A percentile compares a stretch with the other conserved stretches of the same genome.
phyloP scores from a whole-genome alignment of 2,329 filamentous ascomycete species.

The Pseudocercospora crystallina region DNA sequence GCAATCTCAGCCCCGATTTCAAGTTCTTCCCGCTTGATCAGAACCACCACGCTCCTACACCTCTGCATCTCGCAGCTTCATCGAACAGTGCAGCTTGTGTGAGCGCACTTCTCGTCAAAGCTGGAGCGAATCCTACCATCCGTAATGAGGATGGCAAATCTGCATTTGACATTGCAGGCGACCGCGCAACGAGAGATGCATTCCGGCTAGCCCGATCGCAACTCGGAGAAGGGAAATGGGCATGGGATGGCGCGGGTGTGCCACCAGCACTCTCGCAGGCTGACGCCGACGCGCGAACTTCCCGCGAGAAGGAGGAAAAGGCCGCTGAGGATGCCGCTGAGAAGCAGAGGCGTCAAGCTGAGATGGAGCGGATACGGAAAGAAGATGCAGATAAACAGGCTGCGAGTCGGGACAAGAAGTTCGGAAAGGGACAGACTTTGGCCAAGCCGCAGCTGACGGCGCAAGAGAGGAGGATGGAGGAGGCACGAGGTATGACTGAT shows the following conservation, averaged over 20 bases:
- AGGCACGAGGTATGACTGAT: constrained; percentile 78
- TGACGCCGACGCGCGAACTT: constrained; percentile 69
- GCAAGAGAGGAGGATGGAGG: constrained; percentile 79
- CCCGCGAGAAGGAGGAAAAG: constrained; percentile 68
- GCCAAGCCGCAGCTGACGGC: constrained; percentile 66
- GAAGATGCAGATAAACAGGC: constrained; percentile 62
- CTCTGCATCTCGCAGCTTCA: constrained; percentile 81
- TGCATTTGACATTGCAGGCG: constrained; percentile 82
- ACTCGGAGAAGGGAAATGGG: constrained; percentile 72
- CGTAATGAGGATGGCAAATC: constrained; percentile 76
- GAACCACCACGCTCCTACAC: constrained; percentile 77
- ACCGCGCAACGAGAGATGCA: constrained; percentile 81
- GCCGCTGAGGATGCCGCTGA: constrained; percentile 64
- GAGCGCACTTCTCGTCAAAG: constrained; percentile 71
- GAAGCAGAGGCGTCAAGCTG: constrained; percentile 65
- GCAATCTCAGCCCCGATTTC: constrained; percentile 70
- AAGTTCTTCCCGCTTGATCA: constrained; percentile 69
- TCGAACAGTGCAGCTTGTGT: constrained; percentile 79
- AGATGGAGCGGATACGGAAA: constrained; percentile 68
- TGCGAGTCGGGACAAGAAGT: constrained; percentile 51
- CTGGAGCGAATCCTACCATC: constrained; percentile 69
- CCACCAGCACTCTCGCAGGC: constrained; percentile 68
- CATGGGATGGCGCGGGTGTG: constrained; percentile 76
- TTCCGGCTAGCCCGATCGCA: constrained; percentile 86
- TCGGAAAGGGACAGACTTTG: constrained; percentile 51